phyloP scores from a whole-genome alignment of 805 yeast species.

The Metschnikowia lochheadii region DNA sequence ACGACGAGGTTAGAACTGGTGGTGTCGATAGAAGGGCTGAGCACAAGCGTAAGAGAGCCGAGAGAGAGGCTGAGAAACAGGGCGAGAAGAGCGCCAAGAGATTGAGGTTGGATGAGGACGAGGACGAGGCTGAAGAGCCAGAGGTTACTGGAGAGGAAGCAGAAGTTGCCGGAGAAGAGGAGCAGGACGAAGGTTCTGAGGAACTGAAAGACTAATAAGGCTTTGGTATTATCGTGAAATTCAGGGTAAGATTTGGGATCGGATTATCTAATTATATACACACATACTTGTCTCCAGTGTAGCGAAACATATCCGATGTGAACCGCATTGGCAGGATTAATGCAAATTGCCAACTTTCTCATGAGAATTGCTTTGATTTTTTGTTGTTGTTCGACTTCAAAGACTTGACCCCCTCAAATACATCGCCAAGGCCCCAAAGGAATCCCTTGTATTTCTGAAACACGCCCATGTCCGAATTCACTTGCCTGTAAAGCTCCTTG shows the following conservation, averaged over 20 bases:
- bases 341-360: not conserved
- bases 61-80: slow-evolving; percentile 37
- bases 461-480: slow-evolving; percentile 19
- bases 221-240: not conserved
- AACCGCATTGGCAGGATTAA: not conserved
- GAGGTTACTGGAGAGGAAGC: slow-evolving; percentile 16
- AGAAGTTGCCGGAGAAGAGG: slow-evolving; percentile 12
- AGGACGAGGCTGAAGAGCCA: slow-evolving; percentile 19
- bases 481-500: slow-evolving; percentile 46
- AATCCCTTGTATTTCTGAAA: slow-evolving; percentile 42
- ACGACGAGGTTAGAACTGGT: slow-evolving; percentile 53
- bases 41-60: slow-evolving; percentile 51
- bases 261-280: slow-evolving; percentile 5
- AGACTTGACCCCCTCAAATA: slow-evolving; percentile 7
- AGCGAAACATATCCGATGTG: not conserved
- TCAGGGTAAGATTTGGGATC: slow-evolving; percentile 4
- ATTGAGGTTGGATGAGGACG: slow-evolving; percentile 20
- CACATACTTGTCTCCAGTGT: slow-evolving; percentile 1
- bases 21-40: slow-evolving; percentile 50
- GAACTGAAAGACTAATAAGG: not conserved
- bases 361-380: not conserved
- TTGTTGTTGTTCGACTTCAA: not conserved
- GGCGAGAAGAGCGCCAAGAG: slow-evolving; percentile 24
- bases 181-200: slow-evolving; percentile 12
- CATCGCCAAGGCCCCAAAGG: slow-evolving; percentile 48